Evolutionary conservation across 352 stramenopile species (phyloP).

Genomic region (Thraustochytrium sp.): DNA sequence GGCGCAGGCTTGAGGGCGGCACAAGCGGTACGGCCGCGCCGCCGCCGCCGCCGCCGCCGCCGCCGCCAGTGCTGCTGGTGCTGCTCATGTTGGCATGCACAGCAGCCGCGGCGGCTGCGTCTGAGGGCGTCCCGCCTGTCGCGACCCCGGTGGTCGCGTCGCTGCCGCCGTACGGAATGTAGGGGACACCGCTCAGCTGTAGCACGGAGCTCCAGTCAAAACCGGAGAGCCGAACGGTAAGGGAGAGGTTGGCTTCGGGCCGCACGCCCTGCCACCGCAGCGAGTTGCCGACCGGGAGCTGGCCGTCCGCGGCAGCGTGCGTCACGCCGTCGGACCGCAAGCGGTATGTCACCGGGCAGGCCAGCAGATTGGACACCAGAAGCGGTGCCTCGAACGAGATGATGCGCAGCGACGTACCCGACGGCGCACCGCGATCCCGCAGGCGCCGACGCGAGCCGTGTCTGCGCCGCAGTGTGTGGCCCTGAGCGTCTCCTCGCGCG

Average conservation of each 20-base stretch:
- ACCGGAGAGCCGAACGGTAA: constrained; percentile 2
- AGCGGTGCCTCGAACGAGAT: constrained; percentile 25
- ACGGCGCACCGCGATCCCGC: too few species aligned
- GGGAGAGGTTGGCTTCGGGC: not conserved
- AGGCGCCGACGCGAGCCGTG: too few species aligned
- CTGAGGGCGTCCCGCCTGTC: not conserved
- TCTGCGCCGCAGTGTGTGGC: too few species aligned
- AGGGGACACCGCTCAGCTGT: not conserved
- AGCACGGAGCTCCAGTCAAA: constrained; percentile 38
- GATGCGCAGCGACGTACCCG: constrained; percentile 12
- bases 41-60: too few species aligned
- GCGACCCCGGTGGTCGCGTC: too few species aligned
- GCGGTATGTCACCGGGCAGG: constrained; percentile 15
- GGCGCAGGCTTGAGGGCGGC: too few species aligned
- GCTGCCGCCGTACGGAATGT: not conserved
- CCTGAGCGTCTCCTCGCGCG: too few species aligned
- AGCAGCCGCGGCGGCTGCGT: too few species aligned
- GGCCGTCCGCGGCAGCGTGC: not conserved
- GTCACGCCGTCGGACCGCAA: not conserved
- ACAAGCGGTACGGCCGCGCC: too few species aligned
- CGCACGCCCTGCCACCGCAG: constrained; percentile 15
- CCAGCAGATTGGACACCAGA: constrained; percentile 16
- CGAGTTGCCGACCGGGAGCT: not conserved
- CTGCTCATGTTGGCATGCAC: too few species aligned
- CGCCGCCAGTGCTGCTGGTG: too few species aligned